Evolutionary conservation across 163 green algal genomes (phyloP).

Genomic region (Trebouxiophyceae sp.): DNA sequence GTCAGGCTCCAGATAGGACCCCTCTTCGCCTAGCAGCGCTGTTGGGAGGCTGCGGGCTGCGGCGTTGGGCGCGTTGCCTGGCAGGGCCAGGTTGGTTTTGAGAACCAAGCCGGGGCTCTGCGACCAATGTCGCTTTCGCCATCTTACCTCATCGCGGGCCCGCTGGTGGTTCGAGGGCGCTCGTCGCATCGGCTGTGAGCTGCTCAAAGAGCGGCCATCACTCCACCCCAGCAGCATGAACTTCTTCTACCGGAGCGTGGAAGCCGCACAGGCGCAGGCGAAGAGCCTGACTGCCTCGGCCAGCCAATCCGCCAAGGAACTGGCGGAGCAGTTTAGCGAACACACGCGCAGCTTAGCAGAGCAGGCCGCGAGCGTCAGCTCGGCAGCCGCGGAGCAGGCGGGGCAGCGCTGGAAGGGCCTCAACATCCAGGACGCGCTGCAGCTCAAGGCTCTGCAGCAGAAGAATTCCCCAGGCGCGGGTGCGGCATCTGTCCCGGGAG

Average conservation of each 20-base stretch:
- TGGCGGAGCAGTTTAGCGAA: conserved; percentile 6
- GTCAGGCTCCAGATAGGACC: too few species aligned
- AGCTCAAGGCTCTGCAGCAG: conserved; percentile 4
- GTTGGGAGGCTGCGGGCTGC: too few species aligned
- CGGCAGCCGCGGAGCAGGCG: conserved; percentile 19
- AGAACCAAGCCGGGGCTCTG: too few species aligned
- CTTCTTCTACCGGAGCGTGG: conserved; percentile 19
- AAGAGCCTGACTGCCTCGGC: conserved; percentile 6
- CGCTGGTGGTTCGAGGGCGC: too few species aligned
- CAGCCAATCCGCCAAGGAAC: conserved; percentile 2
- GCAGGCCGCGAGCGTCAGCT: background rate
- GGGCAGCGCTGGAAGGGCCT: conserved; percentile 3
- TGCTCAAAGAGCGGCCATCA: background rate
- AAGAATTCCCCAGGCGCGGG: background rate
- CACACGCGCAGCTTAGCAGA: conserved; percentile 1
- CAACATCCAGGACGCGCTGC: background rate
- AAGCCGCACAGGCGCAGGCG: conserved; percentile 22
- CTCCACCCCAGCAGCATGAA: conserved; percentile 19
- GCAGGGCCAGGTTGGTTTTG: too few species aligned
- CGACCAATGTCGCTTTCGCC: too few species aligned
- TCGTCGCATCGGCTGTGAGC: background rate
- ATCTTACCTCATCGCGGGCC: too few species aligned
- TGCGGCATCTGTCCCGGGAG: too few species aligned
- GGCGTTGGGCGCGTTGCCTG: too few species aligned
- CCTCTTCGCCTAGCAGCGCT: too few species aligned